Base-by-base conservation (phyloP, 2,329 filamentous ascomycete genomes). In the Didymella exigua region DNA sequence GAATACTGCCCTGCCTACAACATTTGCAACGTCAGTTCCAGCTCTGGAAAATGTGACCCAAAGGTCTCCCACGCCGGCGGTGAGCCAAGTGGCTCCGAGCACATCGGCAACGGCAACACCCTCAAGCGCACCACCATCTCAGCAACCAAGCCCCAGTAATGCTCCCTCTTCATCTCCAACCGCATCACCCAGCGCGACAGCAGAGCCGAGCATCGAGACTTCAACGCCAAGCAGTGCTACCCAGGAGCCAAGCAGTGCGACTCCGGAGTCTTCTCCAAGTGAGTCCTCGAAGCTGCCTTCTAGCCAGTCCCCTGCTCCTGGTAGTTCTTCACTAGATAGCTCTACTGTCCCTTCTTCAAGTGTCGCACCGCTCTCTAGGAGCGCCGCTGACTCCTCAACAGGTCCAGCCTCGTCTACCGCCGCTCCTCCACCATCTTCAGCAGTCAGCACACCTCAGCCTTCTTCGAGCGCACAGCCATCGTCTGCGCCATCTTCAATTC, bases 361-460 rank as follows among this genome's bases (percentile, higher is more conserved):
- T 51, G 43, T 33, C 40, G 21, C 53, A 33, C 36, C 51, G 19
- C 21, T 37, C 48, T 54, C 51, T 42, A 58, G 55, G 47, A 49
- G 47, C 50, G 44, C 59, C 44, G 52, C 56, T 61, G 53, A 61
- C 51, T 57, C 54, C 33, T 56, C 58, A 38, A 31, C 34, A 61
- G 58, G 31, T 34, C 24, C 58, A 18, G 36, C 41, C 29, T 45
- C 61, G 24, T 54, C 60, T 13, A 38, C 49, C 11, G 19, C 44
- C 23, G 24, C 34, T 18, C n/a, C 43, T 16, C 40, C 48, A 4
- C 21, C 36, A 14, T 38, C 36, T n/a, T 23, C 36, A 7, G 36
- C 4, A 19, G 45, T 43, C 23, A 8, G 34, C 19, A 31, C 41
- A 19, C 13, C 31, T 7, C n/a, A 6, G 10, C 18, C 42, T 13